Base-by-base conservation (phyloP, 371 early-diverging fungal genomes). In the Mucor irregularis region DNA sequence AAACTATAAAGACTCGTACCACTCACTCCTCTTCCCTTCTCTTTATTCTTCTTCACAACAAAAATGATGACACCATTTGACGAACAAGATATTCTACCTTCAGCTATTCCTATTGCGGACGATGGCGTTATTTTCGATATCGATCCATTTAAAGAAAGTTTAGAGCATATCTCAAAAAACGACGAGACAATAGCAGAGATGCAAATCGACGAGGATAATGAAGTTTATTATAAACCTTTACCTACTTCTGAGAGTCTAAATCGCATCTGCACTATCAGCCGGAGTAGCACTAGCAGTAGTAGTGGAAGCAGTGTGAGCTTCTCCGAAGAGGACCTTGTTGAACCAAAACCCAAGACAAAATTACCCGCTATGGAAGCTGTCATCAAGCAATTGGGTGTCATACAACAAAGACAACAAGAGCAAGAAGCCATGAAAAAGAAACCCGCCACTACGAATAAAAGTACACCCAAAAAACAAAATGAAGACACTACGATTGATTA, bases 291-390 rank as follows among this genome's bases (percentile, higher is more conserved):
- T 1, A 35, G n/a, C 3, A 9, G 40, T 1, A 39, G 24, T 30
- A 13, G 43, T 19, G 43, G 37, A 17, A 28, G 37, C 24, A 39
- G 31, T 13, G 29, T 38, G 0, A 35, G 35, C 17, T 49, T 37
- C 14, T 19, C 14, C 1, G 43, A 44, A 17, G 53, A 47, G 4
- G 48, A 53, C n/a, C n/a, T n/a, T 22, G 21, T 42, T 17, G 40
- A 53, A 29, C 29, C 17, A 29, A 9, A 33, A 37, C 21, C 26
- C 9, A 28, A 40, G 13, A 35, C 42, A 0, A 13, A 33, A 7
- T 42, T 53, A 28, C 63, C 57, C 13, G 63, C 57, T 2, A 62
- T 62, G 50, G 57, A 61, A 19, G 28, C 48, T 5, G 49, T 61
- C 0, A 61, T 61, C n/a, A 40, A 37, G 7, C 48, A 61, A 10